Base-by-base conservation (phyloP, 1,139 yeast species). In the Kodamaea derodonti region DNA sequence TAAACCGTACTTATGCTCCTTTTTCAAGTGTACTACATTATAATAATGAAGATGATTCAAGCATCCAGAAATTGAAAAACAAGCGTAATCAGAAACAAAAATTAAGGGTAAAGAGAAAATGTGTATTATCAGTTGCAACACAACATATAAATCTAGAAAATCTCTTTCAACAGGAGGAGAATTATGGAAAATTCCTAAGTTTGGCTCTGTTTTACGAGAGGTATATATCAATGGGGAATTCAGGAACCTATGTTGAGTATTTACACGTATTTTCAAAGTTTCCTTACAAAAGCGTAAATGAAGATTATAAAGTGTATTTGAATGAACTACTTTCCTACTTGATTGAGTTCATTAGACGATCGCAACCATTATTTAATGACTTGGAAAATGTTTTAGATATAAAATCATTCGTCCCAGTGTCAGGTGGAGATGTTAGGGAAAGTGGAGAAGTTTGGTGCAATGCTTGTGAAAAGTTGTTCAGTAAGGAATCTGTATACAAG, bases 111-210 rank as follows among this genome's bases (percentile, higher is more conserved):
- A 62, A 63, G 41, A 46, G 69, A 20, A 49, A 60, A 51, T 45
- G 61, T 65, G 25, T 63, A 6, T 52, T 80, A 31, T 72, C 84
- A 37, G 54, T 58, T n/a, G 75, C 69, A 31, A 76, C 81, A 0
- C 51, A 69, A 0, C 72, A 68, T 41, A 40, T 85, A 11, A 62
- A 68, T 26, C 43, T 81, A 2, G 72, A 74, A 11, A 39, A 53
- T 1, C 35, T 75, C 11, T 87, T 84, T 49, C 58, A 75, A 0
- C 68, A 73, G 4, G 78, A 72, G 26, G 96, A 88, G 51, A 56
- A 59, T 16, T 75, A 69, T 51, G 96, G 96, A 0, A 72, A 72
- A 44, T 76, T 58, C 45, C 43, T 90, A 17, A 92, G 86, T 46
- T 60, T 90, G 37, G 54, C 65, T 8, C 44, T 50, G 2, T 62